Evolutionary conservation across 2,329 filamentous ascomycete genomes (phyloP).

Genomic region (Aspergillus quadricinctus): DNA sequence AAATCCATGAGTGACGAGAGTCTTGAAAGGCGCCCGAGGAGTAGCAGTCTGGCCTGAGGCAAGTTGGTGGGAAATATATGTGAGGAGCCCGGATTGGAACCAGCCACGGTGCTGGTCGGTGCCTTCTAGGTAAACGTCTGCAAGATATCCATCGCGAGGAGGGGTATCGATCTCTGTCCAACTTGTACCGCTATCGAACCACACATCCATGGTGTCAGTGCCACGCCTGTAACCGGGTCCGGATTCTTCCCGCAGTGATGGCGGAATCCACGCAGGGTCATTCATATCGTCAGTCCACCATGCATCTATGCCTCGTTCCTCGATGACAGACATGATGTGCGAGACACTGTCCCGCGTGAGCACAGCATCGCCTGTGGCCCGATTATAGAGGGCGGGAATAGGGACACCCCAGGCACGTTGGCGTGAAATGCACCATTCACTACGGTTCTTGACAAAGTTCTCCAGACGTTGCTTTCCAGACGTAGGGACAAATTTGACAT

Average conservation of each 20-base stretch:
- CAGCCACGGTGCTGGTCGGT: conserved; percentile 95
- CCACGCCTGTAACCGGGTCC: conserved; percentile 62
- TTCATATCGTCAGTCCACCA: conserved; percentile 86
- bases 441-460: conserved; percentile 81
- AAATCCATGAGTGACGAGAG: conserved; percentile 92
- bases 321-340: conserved; percentile 77
- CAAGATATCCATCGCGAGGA: conserved; percentile 37
- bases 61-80: conserved; percentile 63
- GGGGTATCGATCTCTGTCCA: conserved; percentile 60
- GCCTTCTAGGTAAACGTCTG: conserved; percentile 90
- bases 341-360: conserved; percentile 73
- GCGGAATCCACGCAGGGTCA: conserved; percentile 72
- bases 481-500: conserved; percentile 75
- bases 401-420: conserved; percentile 96
- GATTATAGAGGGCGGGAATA: conserved; percentile 82
- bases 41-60: conserved; percentile 28
- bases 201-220: conserved; percentile 97
- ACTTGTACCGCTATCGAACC: conserved; percentile 97
- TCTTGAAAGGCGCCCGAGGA: conserved; percentile 69
- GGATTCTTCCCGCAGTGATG: conserved; percentile 51
- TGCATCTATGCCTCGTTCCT: conserved; percentile 75
- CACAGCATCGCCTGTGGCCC: conserved; percentile 65
- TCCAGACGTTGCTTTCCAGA: conserved; percentile 69
- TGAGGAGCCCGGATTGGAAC: conserved; percentile 96
- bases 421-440: conserved; percentile 96